Percentiles rank a stretch among this genome's conserved stretches.
Evolutionary conservation across 2,329 filamentous ascomycete species (phyloP).

Genomic region (Juglanconis sp.): DNA sequence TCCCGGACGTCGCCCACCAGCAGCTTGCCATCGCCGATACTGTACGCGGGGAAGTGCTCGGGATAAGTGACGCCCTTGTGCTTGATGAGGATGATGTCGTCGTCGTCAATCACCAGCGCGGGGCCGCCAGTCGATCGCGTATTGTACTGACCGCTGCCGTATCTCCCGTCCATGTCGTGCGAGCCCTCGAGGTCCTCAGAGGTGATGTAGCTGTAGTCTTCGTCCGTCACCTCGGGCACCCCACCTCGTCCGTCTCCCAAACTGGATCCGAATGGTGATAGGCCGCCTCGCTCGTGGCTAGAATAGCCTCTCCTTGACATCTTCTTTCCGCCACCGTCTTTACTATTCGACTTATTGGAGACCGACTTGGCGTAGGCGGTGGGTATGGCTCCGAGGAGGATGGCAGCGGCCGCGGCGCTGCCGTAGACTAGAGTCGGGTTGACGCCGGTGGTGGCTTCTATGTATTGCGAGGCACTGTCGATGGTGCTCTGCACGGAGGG

Average conservation of each 20-base stretch:
- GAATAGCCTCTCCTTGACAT: conserved; percentile 57
- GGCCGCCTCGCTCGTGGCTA: conserved; percentile 34
- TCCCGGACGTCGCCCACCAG: conserved; percentile 63
- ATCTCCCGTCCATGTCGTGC: conserved; percentile 13
- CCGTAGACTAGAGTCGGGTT: conserved; percentile 48
- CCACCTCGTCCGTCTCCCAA: conserved; percentile 35
- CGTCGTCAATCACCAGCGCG: conserved; percentile 43
- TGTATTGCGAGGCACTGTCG: conserved; percentile 52
- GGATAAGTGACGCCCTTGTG: conserved; percentile 64
- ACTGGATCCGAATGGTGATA: conserved; percentile 51
- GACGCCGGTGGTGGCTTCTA: conserved; percentile 48
- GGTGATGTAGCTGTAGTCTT: conserved; percentile 82
- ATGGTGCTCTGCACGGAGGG: conserved; percentile 50
- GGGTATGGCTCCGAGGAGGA: conserved; percentile 47
- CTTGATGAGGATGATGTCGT: conserved; percentile 70
- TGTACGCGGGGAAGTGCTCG: conserved; percentile 70
- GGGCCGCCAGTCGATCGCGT: conserved; percentile 21
- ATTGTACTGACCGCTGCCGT: conserved; percentile 25
- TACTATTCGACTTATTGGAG: conserved; percentile 21
- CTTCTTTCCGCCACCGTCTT: conserved; percentile 19
- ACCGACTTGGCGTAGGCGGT: conserved; percentile 25
- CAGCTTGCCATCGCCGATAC: conserved; percentile 71
- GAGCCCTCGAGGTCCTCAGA: conserved; percentile 62
- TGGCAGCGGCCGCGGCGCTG: conserved; percentile 45
- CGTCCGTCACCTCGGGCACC: conserved; percentile 64